These are phyloP conservation scores for Penicillium decumbens DNA, from an alignment of 2,329 filamentous ascomycete genomes.

Conservation along the genomic window DNA sequence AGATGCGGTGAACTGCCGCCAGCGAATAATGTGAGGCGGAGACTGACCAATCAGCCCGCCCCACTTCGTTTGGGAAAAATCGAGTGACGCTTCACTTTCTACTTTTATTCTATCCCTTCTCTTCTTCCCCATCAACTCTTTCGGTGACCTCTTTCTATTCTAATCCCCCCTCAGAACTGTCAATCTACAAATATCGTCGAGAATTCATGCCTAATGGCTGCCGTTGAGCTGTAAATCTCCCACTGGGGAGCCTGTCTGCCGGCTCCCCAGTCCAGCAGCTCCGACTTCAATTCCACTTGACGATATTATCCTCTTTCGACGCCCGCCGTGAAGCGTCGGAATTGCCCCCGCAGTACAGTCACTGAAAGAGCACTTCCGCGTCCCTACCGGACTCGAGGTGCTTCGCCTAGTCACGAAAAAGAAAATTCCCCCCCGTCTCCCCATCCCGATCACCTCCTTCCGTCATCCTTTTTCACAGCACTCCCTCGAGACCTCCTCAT, in stretches of 20 bases:
- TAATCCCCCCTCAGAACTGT: slow-evolving; percentile 17
- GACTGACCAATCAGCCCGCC: slow-evolving; percentile 25
- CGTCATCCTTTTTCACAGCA: background rate
- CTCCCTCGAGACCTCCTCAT: slow-evolving; percentile 11
- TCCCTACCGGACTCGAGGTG: slow-evolving; percentile 37
- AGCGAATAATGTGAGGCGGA: slow-evolving; percentile 21
- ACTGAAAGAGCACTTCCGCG: slow-evolving; percentile 37
- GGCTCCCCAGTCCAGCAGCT: slow-evolving; percentile 82
- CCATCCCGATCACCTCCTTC: background rate
- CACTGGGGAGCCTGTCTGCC: slow-evolving; percentile 63
- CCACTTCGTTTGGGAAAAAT: slow-evolving; percentile 25
- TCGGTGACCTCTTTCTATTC: slow-evolving; percentile 7
- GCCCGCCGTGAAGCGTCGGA: slow-evolving; percentile 52
- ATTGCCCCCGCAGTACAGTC: slow-evolving; percentile 50
- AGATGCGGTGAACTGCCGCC: slow-evolving; percentile 33
- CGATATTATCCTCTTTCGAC: slow-evolving; percentile 53
- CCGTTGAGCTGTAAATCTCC: slow-evolving; percentile 88
- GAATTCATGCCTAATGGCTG: slow-evolving; percentile 63
- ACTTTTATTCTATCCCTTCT: slow-evolving; percentile 7
- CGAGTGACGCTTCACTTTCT: slow-evolving; percentile 8
- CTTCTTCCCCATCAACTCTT: slow-evolving; percentile 6
- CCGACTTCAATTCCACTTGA: slow-evolving; percentile 59
- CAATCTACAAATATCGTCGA: slow-evolving; percentile 60
- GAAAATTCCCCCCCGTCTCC: slow-evolving; percentile 5
- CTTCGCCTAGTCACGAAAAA: slow-evolving; percentile 25